Percentiles rank a stretch among this genome's conserved stretches.
Evolutionary conservation across 257 asterid genomes (phyloP).

Genomic region (Nicotiana noctiflora): DNA sequence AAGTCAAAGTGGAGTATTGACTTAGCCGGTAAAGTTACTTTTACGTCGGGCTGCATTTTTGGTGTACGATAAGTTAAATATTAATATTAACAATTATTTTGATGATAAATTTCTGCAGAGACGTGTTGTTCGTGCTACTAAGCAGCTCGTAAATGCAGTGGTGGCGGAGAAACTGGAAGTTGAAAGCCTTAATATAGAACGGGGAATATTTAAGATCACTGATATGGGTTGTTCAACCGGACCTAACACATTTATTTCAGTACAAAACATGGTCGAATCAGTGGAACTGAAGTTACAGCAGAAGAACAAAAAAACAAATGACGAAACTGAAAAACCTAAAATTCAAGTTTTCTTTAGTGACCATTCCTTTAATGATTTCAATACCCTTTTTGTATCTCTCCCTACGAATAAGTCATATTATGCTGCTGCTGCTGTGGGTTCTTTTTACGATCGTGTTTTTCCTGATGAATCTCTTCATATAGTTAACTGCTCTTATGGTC

Average conservation of each 20-base stretch:
- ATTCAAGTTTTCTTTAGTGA: slow-evolving; percentile 35
- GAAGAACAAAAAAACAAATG: no score
- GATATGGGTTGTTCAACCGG: slow-evolving; percentile 50
- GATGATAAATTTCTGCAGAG: not conserved
- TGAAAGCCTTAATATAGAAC: not conserved
- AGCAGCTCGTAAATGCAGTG: not conserved
- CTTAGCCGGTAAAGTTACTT: no score
- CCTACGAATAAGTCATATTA: slow-evolving; percentile 6
- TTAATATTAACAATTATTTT: no score
- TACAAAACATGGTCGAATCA: slow-evolving; percentile 27
- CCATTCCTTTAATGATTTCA: slow-evolving; percentile 34
- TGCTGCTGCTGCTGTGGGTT: slow-evolving; percentile 32
- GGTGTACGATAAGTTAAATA: no score
- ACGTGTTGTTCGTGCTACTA: slow-evolving; percentile 16
- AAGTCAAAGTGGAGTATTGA: no score
- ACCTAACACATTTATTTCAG: slow-evolving; percentile 35
- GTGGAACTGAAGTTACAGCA: slow-evolving; percentile 13
- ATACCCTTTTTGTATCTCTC: slow-evolving; percentile 28
- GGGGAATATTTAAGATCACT: slow-evolving; percentile 18
- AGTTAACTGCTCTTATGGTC: slow-evolving; percentile 25
- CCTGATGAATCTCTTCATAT: slow-evolving; percentile 23
- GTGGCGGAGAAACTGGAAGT: slow-evolving; percentile 1
- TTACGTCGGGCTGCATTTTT: no score
- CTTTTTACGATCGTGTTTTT: slow-evolving; percentile 29
- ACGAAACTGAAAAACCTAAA: slow-evolving; percentile 10